Conservation (phyloP, 768 basidiomycete species). For the Tulasnella sp. region DNA sequence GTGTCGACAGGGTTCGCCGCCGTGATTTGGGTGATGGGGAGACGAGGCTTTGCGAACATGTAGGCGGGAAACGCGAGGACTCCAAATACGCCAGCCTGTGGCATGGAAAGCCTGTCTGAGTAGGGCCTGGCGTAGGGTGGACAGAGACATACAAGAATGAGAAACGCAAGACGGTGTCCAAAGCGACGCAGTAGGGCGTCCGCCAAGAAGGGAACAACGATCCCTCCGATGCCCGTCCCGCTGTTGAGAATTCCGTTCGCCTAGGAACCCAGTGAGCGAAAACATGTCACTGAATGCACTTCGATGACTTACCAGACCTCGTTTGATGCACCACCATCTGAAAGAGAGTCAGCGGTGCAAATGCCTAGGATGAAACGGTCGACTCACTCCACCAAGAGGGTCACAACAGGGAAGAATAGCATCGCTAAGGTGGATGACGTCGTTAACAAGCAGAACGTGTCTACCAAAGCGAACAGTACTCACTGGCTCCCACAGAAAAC, state of each 20-base stretch:
- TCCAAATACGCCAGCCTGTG: conserved; percentile 4
- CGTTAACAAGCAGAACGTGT: not conserved
- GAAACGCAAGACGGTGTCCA: conserved; percentile 4
- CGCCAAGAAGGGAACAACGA: conserved; percentile 6
- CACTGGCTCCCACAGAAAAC: conserved; percentile 6
- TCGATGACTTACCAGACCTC: conserved; percentile 7
- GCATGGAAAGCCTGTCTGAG: not conserved
- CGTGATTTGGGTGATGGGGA: conserved; percentile 3
- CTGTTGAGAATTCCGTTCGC: conserved; percentile 12
- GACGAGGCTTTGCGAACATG: conserved; percentile 11
- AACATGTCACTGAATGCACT: not conserved
- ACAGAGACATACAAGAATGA: conserved; percentile 1
- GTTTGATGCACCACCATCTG: conserved; percentile 8
- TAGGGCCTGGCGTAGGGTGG: too few relatives aligned
- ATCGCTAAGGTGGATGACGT: not conserved
- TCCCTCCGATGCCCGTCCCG: conserved; percentile 6
- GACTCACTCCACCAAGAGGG: not conserved
- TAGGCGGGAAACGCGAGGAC: conserved; percentile 5
- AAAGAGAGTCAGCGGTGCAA: not conserved
- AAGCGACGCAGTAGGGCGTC: conserved; percentile 5
- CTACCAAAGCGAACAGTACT: not conserved
- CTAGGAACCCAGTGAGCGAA: not conserved
- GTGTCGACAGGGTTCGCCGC: not conserved
- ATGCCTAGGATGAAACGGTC: not conserved
- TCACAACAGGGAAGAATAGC: not conserved